phyloP scores from a whole-genome alignment of 768 basidiomycete genomes.

The Termitomyces titanicus region DNA sequence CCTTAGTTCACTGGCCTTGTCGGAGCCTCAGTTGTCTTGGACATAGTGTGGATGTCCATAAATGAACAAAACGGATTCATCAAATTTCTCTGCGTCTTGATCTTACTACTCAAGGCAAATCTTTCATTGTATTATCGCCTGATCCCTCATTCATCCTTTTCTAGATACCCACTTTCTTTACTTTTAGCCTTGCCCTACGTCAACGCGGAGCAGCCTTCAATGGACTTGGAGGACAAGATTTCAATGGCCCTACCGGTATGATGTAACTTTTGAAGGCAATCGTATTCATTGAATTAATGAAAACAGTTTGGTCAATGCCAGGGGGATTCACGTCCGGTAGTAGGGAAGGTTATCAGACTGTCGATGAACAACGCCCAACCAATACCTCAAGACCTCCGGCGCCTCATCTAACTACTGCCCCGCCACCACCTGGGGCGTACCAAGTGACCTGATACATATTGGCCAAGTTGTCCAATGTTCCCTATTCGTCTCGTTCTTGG shows the following conservation, averaged over 20 bases:
- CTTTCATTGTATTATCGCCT: background rate
- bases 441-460: slow-evolving; percentile 32
- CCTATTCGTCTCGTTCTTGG: background rate
- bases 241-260: slow-evolving; percentile 56
- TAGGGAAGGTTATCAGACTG: slow-evolving; percentile 59
- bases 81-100: slow-evolving; percentile 48
- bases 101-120: slow-evolving; percentile 56
- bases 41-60: slow-evolving; percentile 65
- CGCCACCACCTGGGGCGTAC: slow-evolving; percentile 33
- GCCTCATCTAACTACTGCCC: slow-evolving; percentile 20
- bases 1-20: slow-evolving; percentile 64
- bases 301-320: slow-evolving; percentile 76
- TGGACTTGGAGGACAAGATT: slow-evolving; percentile 43
- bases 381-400: slow-evolving; percentile 22
- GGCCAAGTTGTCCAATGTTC: background rate
- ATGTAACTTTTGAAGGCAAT: background rate
- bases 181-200: slow-evolving; percentile 48
- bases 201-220: slow-evolving; percentile 56
- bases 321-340: slow-evolving; percentile 59
- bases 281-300: slow-evolving; percentile 4
- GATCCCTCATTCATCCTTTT: background rate
- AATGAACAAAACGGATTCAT: slow-evolving; percentile 55
- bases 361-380: slow-evolving; percentile 46
- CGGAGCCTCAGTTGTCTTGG: slow-evolving; percentile 58
- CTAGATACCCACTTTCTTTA: slow-evolving; percentile 59